Evolutionary conservation across 2,329 filamentous ascomycete species (phyloP).

Genomic region (Ascochyta fabae): DNA sequence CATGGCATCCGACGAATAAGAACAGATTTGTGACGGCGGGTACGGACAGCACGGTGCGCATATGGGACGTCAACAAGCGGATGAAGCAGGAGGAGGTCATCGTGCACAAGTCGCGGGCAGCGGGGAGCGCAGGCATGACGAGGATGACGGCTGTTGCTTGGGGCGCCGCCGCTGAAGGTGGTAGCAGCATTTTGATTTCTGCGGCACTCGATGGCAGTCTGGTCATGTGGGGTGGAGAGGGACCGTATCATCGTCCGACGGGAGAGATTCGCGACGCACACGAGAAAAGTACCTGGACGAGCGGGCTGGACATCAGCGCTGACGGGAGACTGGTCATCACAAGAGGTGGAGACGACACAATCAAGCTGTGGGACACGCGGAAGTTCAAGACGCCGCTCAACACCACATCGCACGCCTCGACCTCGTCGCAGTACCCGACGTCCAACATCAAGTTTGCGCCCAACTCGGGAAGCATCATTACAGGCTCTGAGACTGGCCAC

Average conservation of each 20-base stretch:
- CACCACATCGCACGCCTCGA: conserved; percentile 78
- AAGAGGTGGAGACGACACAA: conserved; percentile 85
- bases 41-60: conserved; percentile 91
- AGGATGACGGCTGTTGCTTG: conserved; percentile 94
- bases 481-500: conserved; percentile 83
- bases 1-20: conserved; percentile 87
- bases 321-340: conserved; percentile 92
- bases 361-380: conserved; percentile 96
- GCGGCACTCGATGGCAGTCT: conserved; percentile 88
- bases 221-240: conserved; percentile 90
- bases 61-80: conserved; percentile 96
- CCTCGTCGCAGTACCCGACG: conserved; percentile 81
- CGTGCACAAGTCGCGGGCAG: conserved; percentile 91
- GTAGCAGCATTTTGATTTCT: conserved; percentile 77
- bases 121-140: conserved; percentile 85
- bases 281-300: conserved; percentile 83
- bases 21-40: conserved; percentile 89
- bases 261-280: conserved; percentile 88
- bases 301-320: conserved; percentile 86
- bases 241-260: conserved; percentile 80
- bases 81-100: conserved; percentile 91
- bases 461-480: conserved; percentile 82
- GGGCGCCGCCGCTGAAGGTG: conserved; percentile 78
- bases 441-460: conserved; percentile 91
- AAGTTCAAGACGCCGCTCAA: conserved; percentile 93